Conservation (phyloP, 106 monocot genomes). For the Platanthera guangdongensis region DNA sequence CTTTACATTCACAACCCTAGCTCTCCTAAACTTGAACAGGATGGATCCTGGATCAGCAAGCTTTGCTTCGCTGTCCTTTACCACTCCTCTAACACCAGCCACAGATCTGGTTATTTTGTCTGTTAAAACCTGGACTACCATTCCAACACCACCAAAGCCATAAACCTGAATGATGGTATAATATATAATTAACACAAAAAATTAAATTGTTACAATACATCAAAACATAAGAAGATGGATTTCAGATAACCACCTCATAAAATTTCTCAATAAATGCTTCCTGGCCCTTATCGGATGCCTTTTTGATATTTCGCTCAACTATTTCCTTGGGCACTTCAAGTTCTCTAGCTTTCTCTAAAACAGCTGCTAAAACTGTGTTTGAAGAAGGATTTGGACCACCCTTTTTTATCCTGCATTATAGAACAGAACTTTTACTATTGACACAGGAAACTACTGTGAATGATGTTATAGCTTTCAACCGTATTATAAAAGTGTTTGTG, state of each 20-base stretch:
- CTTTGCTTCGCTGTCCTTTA: conserved; percentile 85
- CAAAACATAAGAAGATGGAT: background rate
- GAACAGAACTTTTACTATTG: background rate
- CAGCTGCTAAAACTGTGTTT: conserved; percentile 67
- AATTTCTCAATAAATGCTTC: conserved; percentile 90
- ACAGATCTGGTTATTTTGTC: conserved; percentile 94
- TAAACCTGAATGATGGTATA: conserved; percentile 47
- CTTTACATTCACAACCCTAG: conserved; percentile 77
- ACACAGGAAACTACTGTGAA: background rate
- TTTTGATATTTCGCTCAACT: conserved; percentile 92
- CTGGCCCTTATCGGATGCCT: conserved; percentile 88
- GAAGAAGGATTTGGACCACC: conserved; percentile 87
- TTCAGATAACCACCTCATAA: conserved; percentile 53
- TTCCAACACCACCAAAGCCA: conserved; percentile 94
- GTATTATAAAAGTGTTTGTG: background rate
- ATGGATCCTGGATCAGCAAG: conserved; percentile 94
- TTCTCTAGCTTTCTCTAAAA: conserved; percentile 88
- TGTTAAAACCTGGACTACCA: conserved; percentile 87
- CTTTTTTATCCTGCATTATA: conserved; percentile 69
- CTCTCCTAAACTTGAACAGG: conserved; percentile 84
- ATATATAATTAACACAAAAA: background rate
- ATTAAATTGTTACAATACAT: background rate
- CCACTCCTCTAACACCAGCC: conserved; percentile 65
- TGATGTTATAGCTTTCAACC: background rate
- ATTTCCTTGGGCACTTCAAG: conserved; percentile 96